Evolutionary conservation across 139 green algal species (phyloP), one percentile per base, ranked within the genome.

Genomic region (Picochlorum sp.): DNA sequence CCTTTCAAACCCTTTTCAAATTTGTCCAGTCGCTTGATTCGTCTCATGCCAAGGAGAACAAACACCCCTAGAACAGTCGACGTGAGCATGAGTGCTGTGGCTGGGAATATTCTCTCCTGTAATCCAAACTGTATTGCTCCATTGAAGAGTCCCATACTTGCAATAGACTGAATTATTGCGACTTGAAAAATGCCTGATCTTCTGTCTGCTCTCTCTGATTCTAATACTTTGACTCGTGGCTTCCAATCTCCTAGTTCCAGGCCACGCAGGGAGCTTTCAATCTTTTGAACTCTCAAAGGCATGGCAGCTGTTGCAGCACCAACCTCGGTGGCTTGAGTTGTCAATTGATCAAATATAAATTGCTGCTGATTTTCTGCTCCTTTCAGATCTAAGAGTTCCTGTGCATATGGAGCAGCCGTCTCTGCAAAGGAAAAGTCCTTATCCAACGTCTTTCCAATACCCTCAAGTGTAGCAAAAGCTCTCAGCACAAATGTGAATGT

Each of bases 401-500:
- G 52, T 10, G 85, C 85, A 45, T 90, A 92, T 37, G 86, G 86
- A 44, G 74, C 65, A 9, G 85, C 85, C 30, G 87, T 78, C 23
- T 52, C 59, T 1, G 38, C 61, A 74, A 94, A 92, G 57, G 79
- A 80, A 75, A 86, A 95, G 45, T 70, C 61, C 0, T 82, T 73
- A 69, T 92, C 77, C 18, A 93, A 72, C 3, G 72, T 70, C 71
- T 90, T 90, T 57, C 84, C 76, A 23, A 88, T 86, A 54, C 70
- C 88, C 69, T 95, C 86, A 21, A 95, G 79, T 2, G 83, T 91
- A 51, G 81, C 81, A 77, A 95, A 94, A 18, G 88, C 88, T 6
- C 85, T 66, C 69, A 95, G 81, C 68, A 93, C 83, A 70, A 95
- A 95, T 5, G 86, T 92, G 71, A 95, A 95, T 51, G 80, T 84